Evolutionary conservation across 805 yeast genomes (phyloP), one percentile per base, ranked within the genome.

Genomic region (Wickerhamiella alocasiicola): DNA sequence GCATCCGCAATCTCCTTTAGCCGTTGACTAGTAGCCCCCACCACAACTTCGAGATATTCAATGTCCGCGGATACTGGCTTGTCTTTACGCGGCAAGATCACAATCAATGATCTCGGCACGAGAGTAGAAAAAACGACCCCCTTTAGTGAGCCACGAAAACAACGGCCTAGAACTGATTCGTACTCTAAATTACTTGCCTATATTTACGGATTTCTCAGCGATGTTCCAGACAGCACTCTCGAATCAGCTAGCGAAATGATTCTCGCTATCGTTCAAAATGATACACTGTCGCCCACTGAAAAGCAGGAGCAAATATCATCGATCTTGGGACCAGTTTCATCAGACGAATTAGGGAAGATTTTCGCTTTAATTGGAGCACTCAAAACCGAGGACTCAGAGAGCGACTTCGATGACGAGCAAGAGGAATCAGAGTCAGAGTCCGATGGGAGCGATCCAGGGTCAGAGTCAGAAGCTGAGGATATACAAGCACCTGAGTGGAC

Each of bases 191-290:
- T n/a, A 59, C 79, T 37, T 45, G 56, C 70, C 0, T 74, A 81
- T 74, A 71, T 81, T 3, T 65, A 70, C 5, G 55, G 61, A 2
- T 62, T 66, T 13, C 59, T 81, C 29, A 80, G 78, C 9, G 96
- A 85, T 55, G 72, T 81, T n/a, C 73, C 87, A 6, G 84, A 80
- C 42, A 81, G 75, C 31, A 71, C 76, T 2, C 67, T 84, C 2
- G 55, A 75, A 16, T 78, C 91, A 3, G 81, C 85, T 68, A 20
- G 12, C 49, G 53, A 17, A 73, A 66, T 13, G 68, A 25, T 32
- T 9, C 19, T 7, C 11, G 7, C 5, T 29, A 34, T 4, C 34
- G 17, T 11, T 35, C 41, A 21, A 39, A 39, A 5, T 15, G 27
- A 24, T 16, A 4, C 38, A 11, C 21, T 17, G 19, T 24, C 12